phyloP scores from a whole-genome alignment of 140 eudicot genomes.

The Stevia rebaudiana region DNA sequence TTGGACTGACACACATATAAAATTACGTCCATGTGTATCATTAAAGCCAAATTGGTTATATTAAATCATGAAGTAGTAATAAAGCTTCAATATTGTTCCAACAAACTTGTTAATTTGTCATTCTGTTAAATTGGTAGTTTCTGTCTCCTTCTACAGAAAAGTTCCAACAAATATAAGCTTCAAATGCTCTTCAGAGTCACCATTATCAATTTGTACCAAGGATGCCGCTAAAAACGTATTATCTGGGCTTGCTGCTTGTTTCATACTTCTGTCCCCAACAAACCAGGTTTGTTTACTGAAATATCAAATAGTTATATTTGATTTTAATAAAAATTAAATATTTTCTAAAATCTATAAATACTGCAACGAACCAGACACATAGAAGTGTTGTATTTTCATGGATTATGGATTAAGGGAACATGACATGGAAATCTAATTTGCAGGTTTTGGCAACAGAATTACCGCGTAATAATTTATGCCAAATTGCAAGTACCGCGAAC shows the following conservation, averaged over 20 bases:
- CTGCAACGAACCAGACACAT: background rate
- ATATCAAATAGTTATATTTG: background rate
- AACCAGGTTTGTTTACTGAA: slow-evolving; percentile 49
- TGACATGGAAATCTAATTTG: background rate
- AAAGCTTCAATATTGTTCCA: background rate
- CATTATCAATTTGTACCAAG: slow-evolving; percentile 27
- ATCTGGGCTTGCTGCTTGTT: slow-evolving; percentile 72
- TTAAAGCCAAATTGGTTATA: background rate
- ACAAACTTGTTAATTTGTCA: background rate
- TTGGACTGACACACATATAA: background rate
- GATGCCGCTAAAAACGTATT: slow-evolving; percentile 41
- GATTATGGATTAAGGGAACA: background rate
- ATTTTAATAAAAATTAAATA: background rate
- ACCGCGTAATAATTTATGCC: slow-evolving; percentile 38
- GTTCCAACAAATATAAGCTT: slow-evolving; percentile 25
- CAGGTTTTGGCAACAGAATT: slow-evolving; percentile 62
- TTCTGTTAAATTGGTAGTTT: background rate
- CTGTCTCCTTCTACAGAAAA: slow-evolving; percentile 34
- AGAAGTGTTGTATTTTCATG: background rate
- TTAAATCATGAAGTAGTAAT: background rate
- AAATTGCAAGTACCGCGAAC: slow-evolving; percentile 47
- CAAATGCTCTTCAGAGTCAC: slow-evolving; percentile 36
- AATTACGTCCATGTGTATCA: background rate
- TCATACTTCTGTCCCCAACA: slow-evolving; percentile 52
- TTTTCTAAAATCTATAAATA: background rate